Base-by-base conservation (phyloP, 225 moss, liverwort and hornwort genomes). In the Anthoceros angustus region DNA sequence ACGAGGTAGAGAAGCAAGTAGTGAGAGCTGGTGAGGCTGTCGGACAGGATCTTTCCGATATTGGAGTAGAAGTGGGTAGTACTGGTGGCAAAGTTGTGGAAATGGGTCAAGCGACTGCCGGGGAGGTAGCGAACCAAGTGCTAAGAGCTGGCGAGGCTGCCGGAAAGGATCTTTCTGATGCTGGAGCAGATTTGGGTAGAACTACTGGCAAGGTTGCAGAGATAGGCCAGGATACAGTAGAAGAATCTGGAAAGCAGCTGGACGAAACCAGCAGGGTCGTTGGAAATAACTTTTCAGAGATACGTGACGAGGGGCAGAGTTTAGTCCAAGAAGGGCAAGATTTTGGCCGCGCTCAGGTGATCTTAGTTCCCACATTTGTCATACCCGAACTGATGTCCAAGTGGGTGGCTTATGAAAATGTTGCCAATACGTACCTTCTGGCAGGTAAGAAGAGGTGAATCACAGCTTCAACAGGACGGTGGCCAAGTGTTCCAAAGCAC, bases 381-480 rank as follows among this genome's bases (percentile, higher is more conserved):
- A 1, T 55, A 46, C 45, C 3, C 16, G 45, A 2, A 46, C 11
- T 11, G 14, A 18, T 8, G 7, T 18, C n/a, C 55, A 7, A 55
- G n/a, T 9, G 16, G 23, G 55, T 7, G 23, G 55, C 55, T 55
- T 55, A 23, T 23, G 32, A 32, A 32, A 32, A 32, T 32, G 32
- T 55, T 20, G n/a, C 18, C 14, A 20, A 20, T 55, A 46, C 23
- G n/a, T 55, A 23, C n/a, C 55, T 6, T 55, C n/a, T 55, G 55
- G 6, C 55, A 55, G 18, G 55, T 15, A 20, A 18, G 1, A 55
- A 20, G 5, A 0, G n/a, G 55, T 15, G 23, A 18, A 55, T 55
- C 55, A 55, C 55, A 55, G 55, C 55, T 55, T 18, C 55, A 55
- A 23, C n/a, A 55, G 55, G n/a, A 55, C 18, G 55, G 55, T 23